A percentile compares a stretch with the other conserved stretches of the same genome.
These are phyloP conservation scores for Monilinia polystroma DNA, from an alignment of 2,329 filamentous ascomycete genomes.

Conservation along the genomic window DNA sequence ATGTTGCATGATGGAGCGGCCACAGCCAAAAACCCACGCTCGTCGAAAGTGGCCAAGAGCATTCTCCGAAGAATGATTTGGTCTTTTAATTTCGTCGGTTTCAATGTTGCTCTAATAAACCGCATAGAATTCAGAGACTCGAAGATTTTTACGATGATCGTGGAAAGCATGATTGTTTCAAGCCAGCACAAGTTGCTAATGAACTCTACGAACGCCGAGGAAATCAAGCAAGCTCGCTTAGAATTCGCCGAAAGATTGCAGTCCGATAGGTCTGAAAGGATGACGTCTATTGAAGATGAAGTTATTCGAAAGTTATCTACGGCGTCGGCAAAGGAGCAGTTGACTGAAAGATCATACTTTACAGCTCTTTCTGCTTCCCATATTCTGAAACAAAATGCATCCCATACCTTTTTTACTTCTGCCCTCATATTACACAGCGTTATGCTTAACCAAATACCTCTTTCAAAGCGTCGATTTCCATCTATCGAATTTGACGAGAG, in stretches of 20 bases:
- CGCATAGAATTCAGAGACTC: slow-evolving; percentile 58
- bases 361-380: slow-evolving; percentile 36
- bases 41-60: slow-evolving; percentile 29
- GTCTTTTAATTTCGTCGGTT: slow-evolving; percentile 54
- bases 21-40: slow-evolving; percentile 6
- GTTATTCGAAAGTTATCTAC: slow-evolving; percentile 27
- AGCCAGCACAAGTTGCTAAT: slow-evolving; percentile 29
- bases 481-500: slow-evolving; percentile 40
- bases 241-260: slow-evolving; percentile 23
- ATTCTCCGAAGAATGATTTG: slow-evolving; percentile 50
- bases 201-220: slow-evolving; percentile 25
- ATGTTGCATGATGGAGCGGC: slow-evolving; percentile 63
- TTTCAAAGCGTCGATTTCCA: slow-evolving; percentile 43
- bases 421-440: slow-evolving; percentile 47
- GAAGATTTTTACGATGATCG: slow-evolving; percentile 50
- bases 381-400: slow-evolving; percentile 38
- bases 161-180: slow-evolving; percentile 41
- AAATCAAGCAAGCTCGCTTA: slow-evolving; percentile 25
- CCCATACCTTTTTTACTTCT: slow-evolving; percentile 39
- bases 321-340: slow-evolving; percentile 29
- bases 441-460: slow-evolving; percentile 44
- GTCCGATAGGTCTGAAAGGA: neutral
- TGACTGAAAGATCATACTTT: slow-evolving; percentile 42
- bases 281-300: slow-evolving; percentile 21
- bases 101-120: slow-evolving; percentile 64